A percentile compares a stretch with the other conserved stretches of the same genome.
Evolutionary conservation across 768 basidiomycete species (phyloP).

Genomic region (Agaricus subrufescens): DNA sequence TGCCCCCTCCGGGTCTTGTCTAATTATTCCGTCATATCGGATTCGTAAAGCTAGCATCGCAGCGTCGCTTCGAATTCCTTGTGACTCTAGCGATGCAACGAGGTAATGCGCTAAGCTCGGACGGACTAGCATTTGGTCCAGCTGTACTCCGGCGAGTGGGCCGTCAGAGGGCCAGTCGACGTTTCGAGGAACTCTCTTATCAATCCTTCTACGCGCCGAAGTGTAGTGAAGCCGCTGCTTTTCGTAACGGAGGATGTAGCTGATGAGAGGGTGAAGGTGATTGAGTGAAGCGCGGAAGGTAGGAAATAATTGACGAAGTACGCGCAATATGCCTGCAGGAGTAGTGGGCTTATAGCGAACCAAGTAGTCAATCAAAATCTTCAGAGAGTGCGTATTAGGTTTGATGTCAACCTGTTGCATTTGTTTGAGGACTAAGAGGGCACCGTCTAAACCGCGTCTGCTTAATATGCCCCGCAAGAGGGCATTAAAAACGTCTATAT

Average conservation of each 20-base stretch:
- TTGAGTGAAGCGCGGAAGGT: slow-evolving; percentile 42
- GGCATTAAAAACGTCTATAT: slow-evolving; percentile 55
- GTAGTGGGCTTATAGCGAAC: slow-evolving; percentile 34
- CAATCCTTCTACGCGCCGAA: background rate
- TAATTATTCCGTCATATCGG: slow-evolving; percentile 51
- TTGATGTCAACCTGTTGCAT: slow-evolving; percentile 49
- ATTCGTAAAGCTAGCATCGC: slow-evolving; percentile 60
- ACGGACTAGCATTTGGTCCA: slow-evolving; percentile 10
- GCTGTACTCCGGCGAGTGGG: background rate
- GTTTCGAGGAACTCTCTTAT: background rate
- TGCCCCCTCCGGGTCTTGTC: slow-evolving; percentile 46
- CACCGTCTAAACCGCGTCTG: slow-evolving; percentile 43
- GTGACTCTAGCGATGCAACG: slow-evolving; percentile 39
- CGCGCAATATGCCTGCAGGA: slow-evolving; percentile 41
- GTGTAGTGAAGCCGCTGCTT: slow-evolving; percentile 38
- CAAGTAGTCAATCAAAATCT: slow-evolving; percentile 52
- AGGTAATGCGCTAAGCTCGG: slow-evolving; percentile 33
- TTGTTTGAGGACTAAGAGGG: slow-evolving; percentile 42
- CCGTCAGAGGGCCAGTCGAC: background rate
- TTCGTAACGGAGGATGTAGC: slow-evolving; percentile 47
- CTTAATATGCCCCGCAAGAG: slow-evolving; percentile 47
- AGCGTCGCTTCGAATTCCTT: slow-evolving; percentile 50
- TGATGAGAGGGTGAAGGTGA: slow-evolving; percentile 54
- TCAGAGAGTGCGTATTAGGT: slow-evolving; percentile 50
- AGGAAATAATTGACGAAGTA: slow-evolving; percentile 40